Conservation (phyloP, 1,284 basidiomycete genomes). For the Sporisorium reilianum region DNA sequence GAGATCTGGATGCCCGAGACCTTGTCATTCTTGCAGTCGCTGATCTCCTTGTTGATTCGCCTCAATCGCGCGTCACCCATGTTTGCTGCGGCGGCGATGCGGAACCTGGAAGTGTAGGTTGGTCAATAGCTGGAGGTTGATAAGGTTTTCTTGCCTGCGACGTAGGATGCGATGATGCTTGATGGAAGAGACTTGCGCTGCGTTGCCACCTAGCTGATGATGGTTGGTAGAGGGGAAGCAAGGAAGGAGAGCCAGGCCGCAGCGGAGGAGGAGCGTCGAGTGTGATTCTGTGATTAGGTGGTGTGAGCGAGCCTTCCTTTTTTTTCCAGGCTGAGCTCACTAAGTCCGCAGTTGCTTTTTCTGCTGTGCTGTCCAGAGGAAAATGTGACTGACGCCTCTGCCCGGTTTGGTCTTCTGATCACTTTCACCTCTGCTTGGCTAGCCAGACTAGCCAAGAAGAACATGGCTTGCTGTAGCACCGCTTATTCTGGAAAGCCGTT, state of each 20-base stretch:
- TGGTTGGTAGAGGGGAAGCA: not conserved
- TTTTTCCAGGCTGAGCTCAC: not conserved
- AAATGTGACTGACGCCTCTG: too few relatives aligned
- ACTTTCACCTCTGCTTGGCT: too few relatives aligned
- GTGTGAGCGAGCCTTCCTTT: not conserved
- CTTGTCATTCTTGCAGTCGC: slow-evolving; percentile 94
- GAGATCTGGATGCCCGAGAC: slow-evolving; percentile 85
- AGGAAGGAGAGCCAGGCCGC: not conserved
- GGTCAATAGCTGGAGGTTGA: not conserved
- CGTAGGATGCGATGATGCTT: not conserved
- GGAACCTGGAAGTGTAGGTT: not conserved
- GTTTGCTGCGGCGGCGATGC: slow-evolving; percentile 5
- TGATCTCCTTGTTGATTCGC: slow-evolving; percentile 83
- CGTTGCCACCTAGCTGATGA: not conserved
- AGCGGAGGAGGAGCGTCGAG: too few relatives aligned
- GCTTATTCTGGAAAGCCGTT: too few relatives aligned
- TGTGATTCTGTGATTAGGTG: slow-evolving; percentile 28
- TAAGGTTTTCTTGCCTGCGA: not conserved
- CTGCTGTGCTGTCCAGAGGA: too few relatives aligned
- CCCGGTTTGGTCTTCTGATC: too few relatives aligned
- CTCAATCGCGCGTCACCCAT: slow-evolving; percentile 84
- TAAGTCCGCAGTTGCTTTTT: too few relatives aligned
- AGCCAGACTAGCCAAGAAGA: too few relatives aligned
- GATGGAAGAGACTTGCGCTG: not conserved
- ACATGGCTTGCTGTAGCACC: too few relatives aligned